These are phyloP conservation scores for Fusarium penzigii DNA, from an alignment of 2,329 filamentous ascomycete genomes.

Conservation along the genomic window DNA sequence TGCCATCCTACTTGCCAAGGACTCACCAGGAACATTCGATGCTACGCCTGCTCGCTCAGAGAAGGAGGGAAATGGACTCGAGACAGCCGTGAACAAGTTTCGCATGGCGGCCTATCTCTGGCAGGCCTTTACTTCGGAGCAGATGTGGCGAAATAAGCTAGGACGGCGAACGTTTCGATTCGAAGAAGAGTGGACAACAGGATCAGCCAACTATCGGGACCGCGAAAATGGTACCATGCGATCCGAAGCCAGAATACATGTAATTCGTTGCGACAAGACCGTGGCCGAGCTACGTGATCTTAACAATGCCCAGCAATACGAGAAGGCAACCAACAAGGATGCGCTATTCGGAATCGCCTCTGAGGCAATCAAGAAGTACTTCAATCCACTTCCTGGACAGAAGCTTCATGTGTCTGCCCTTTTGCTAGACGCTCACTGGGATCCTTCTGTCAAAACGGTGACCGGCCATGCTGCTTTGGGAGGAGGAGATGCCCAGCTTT, in stretches of 20 bases:
- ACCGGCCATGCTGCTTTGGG: conserved; percentile 84
- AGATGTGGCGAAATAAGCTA: conserved; percentile 89
- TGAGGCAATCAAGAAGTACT: conserved; percentile 76
- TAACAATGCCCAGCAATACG: conserved; percentile 76
- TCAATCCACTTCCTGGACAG: conserved; percentile 72
- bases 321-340: conserved; percentile 66
- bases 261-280: conserved; percentile 81
- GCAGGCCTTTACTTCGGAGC: conserved; percentile 96
- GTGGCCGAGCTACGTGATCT: conserved; percentile 80
- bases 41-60: conserved; percentile 73
- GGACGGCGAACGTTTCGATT: conserved; percentile 85
- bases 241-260: conserved; percentile 86
- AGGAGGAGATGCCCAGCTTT: conserved; percentile 69
- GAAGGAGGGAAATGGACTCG: conserved; percentile 79
- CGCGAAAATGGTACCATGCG: conserved; percentile 71
- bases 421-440: conserved; percentile 88
- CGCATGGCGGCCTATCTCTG: conserved; percentile 94
- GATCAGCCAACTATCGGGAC: conserved; percentile 77
- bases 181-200: conserved; percentile 92
- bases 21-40: conserved; percentile 85
- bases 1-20: conserved; percentile 82
- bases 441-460: conserved; percentile 67
- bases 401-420: conserved; percentile 87
- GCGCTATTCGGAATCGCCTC: conserved; percentile 77
- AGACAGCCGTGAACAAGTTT: conserved; percentile 84